Evolutionary conservation across 108 stramenopile genomes (phyloP).

Genomic region (Conticribra weissflogii): DNA sequence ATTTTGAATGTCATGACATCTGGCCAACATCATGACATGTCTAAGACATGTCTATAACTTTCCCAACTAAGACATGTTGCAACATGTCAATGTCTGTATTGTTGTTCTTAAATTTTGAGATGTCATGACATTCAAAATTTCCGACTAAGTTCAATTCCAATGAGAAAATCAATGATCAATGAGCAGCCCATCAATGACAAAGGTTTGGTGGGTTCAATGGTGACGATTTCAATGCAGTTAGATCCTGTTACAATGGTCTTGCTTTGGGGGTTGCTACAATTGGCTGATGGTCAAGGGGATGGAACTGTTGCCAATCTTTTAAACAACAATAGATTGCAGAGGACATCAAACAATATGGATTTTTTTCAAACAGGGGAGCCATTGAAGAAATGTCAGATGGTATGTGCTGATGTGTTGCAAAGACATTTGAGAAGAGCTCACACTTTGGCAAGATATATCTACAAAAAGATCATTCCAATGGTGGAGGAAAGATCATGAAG

Average conservation of each 20-base stretch:
- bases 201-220: background rate
- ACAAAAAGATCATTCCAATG: background rate
- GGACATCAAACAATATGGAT: background rate
- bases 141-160: too few relatives aligned
- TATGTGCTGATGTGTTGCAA: background rate
- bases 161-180: background rate
- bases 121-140: too few relatives aligned
- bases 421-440: background rate
- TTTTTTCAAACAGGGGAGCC: background rate
- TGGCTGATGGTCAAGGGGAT: background rate
- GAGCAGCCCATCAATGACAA: background rate
- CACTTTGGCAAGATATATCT: background rate
- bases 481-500: background rate
- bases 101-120: too few relatives aligned
- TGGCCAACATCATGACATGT: too few relatives aligned
- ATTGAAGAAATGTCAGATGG: background rate
- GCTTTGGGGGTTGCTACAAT: background rate
- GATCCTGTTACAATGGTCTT: background rate
- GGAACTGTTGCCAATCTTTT: background rate
- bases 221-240: background rate
- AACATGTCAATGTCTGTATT: too few relatives aligned
- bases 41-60: too few relatives aligned
- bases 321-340: background rate
- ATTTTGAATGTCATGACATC: too few relatives aligned
- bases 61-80: too few relatives aligned